Base-by-base conservation (phyloP, 352 stramenopile species). In the Pythium monospermum region DNA sequence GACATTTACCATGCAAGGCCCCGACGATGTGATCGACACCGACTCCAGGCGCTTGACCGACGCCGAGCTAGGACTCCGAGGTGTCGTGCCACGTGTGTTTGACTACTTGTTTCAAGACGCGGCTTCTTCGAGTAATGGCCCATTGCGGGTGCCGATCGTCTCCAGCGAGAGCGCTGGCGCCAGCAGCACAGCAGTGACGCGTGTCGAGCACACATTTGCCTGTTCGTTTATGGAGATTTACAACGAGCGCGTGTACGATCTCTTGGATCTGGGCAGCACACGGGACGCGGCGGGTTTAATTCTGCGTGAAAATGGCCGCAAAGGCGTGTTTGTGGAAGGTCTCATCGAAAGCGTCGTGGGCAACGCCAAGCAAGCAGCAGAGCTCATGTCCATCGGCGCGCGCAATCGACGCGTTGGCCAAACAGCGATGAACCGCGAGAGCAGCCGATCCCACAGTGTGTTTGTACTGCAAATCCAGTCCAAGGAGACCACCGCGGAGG, bases 151-250 rank as follows among this genome's bases (percentile, higher is more conserved):
- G 1, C 22, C 49, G 18, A 18, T 18, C 1, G 44, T 47, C 4
- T 42, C 58, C 21, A 47, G 47, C 28, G 30, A 28, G 13, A 57
- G 36, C 35, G 30, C 30, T 13, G 13, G 7, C 7, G 13, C 30
- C 7, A 13, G 13, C 8, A 13, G 30, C 7, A 35, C 30, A 8
- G n/a, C n/a, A n/a, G n/a, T n/a, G n/a, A 52, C 50, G 48, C 70
- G 67, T 12, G 70, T 88, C 13, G 47, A 86, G 49, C 73, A 86
- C 57, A 88, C 64, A 39, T 88, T 88, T 44, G 57, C 71, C 4
- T 90, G 81, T 67, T 96, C 87, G 0, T 98, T 97, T 59, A 66
- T 98, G 38, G 92, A 98, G 67, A 98, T 98, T 49, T 98, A 98
- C 69, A 97, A 97, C 61, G 92, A 98, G 64, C 76, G 84, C 27